Evolutionary conservation across 1,284 basidiomycete species (phyloP).

Genomic region (Pholiota adiposa): DNA sequence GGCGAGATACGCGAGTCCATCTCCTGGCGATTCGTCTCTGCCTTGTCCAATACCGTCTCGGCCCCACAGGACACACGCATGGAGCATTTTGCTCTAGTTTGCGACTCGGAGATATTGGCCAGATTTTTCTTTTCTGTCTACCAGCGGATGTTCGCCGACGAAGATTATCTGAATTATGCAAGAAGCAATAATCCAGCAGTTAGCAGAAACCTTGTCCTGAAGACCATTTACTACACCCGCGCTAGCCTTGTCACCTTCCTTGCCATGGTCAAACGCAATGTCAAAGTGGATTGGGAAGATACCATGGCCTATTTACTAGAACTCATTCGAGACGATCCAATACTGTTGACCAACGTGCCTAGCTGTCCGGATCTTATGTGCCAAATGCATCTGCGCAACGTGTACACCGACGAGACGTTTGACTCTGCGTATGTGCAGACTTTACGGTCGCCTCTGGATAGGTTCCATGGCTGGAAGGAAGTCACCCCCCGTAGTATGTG

Average conservation of each 20-base stretch:
- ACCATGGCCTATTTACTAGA: conserved; percentile 36
- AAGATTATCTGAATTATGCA: conserved; percentile 25
- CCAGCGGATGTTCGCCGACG: conserved; percentile 48
- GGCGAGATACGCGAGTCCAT: conserved; percentile 23
- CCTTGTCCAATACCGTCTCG: neutral
- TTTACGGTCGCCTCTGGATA: conserved; percentile 1
- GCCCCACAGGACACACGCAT: neutral
- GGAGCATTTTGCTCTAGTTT: conserved; percentile 6
- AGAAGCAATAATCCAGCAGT: neutral
- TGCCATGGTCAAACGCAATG: conserved; percentile 37
- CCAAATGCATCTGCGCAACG: conserved; percentile 36
- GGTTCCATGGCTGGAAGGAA: conserved; percentile 35
- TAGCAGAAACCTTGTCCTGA: neutral
- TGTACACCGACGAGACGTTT: conserved; percentile 25
- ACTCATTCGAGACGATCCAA: conserved; percentile 32
- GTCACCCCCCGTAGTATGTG: conserved; percentile 38
- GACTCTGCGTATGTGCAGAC: conserved; percentile 3
- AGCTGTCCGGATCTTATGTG: conserved; percentile 47
- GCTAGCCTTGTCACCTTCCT: conserved; percentile 48
- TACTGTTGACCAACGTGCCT: conserved; percentile 36
- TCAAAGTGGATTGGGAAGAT: conserved; percentile 37
- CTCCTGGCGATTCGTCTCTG: conserved; percentile 21
- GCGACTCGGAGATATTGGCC: conserved; percentile 39
- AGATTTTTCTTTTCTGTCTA: conserved; percentile 52
- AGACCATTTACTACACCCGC: conserved; percentile 44